Percentiles rank a stretch among this genome's conserved stretches.
Conservation (phyloP, 805 yeast genomes). For the Teunomyces kruisii region DNA sequence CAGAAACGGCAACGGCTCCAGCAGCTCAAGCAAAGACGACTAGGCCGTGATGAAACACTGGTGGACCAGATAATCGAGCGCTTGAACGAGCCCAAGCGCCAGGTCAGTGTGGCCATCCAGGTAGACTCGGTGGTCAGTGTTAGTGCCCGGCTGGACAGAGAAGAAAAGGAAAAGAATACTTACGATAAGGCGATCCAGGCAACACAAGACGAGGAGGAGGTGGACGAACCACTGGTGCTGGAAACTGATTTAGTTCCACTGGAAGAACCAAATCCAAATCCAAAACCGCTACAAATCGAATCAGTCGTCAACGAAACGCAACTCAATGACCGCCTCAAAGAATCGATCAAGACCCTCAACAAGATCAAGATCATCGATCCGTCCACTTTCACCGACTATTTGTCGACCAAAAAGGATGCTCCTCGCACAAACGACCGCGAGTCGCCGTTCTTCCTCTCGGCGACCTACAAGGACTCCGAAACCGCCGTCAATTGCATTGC, state of each 20-base stretch:
- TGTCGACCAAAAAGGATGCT: background rate
- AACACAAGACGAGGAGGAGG: background rate
- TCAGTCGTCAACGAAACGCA: conserved; percentile 15
- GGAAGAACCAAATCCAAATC: background rate
- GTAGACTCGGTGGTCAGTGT: conserved; percentile 15
- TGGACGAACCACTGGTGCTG: background rate
- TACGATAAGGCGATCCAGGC: conserved; percentile 27
- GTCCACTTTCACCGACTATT: background rate
- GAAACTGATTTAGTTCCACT: background rate
- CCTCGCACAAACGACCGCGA: background rate
- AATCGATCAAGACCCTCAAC: conserved; percentile 23
- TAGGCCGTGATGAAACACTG: conserved; percentile 12
- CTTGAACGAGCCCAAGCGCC: conserved; percentile 7
- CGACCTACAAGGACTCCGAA: background rate
- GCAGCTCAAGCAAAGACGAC: conserved; percentile 24
- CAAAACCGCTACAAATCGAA: background rate
- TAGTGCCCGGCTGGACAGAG: background rate
- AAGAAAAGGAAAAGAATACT: conserved; percentile 10
- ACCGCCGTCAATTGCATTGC: conserved; percentile 6
- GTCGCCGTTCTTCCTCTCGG: background rate
- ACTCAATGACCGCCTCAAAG: conserved; percentile 19
- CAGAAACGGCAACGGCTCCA: conserved; percentile 38
- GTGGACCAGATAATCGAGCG: conserved; percentile 16
- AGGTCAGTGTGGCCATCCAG: conserved; percentile 28
- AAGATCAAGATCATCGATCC: conserved; percentile 12